Base-by-base conservation (phyloP, 1,284 basidiomycete species). In the Austropuccinia psidii region DNA sequence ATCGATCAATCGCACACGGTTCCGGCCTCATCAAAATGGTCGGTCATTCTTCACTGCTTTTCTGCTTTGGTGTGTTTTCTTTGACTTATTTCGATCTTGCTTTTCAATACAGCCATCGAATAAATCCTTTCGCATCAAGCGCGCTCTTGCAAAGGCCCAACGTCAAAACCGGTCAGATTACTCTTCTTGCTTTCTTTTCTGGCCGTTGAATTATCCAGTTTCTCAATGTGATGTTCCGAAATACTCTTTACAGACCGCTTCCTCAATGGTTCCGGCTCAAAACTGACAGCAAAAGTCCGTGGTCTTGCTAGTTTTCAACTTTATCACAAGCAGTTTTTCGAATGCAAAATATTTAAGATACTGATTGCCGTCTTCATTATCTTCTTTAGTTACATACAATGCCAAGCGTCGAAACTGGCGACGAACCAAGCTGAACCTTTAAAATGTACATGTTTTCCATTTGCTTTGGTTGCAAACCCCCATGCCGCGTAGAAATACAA, bases 241-340 rank as follows among this genome's bases (percentile, higher is more conserved):
- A 45, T 39, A 13, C 5, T 52, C 75, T 76, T 61, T 76, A 35
- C 74, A 91, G 90, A 81, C 93, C 93, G 77, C 95, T 98, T 77
- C 94, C 93, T 77, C 92, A 95, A 81, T 98, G 93, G 94, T 97
- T 94, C 88, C 91, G 93, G 79, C 85, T 97, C 77, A 97, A 96
- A 87, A 89, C 91, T 79, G 94, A 93, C 83, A 90, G 87, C 77
- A 94, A 93, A 84, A 94, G 90, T 93, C 81, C 82, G 88, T 79
- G 21, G n/a, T 27, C 24, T 1, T n/a, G 58, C 43, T 9, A 35
- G 17, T 41, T 35, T 31, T 13, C 58, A 24, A 49, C 24, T 27
- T 27, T 21, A 31, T 67, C 43, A 64, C 61, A 33, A 45, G 31
- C 39, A 35, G 17, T 33, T 13, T 50, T 17, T 21, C 33, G 37